Base-by-base conservation (phyloP, 176 grass and related monocot species). In the Oryza meyeriana region DNA sequence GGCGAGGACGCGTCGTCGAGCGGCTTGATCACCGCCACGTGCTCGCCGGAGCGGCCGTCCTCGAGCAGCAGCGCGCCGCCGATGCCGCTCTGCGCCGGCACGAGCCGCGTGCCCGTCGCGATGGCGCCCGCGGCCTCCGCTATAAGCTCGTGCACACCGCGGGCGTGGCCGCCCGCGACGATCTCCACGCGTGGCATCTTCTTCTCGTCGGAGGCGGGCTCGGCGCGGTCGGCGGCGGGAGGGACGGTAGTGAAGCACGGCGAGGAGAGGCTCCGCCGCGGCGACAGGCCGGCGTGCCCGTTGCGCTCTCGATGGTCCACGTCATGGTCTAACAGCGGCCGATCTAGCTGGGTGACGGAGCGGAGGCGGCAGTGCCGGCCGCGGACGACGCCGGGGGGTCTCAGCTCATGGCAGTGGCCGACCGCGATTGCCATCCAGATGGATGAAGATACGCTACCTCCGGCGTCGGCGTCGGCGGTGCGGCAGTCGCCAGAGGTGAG, bases 1-100 rank as follows among this genome's bases (percentile, higher is more conserved):
- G 64, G 7, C 28, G 36, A 34, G 27, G 35, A 20, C 20, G 38
- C n/a, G 42, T 85, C 85, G 32, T 94, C 86, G 68, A 89, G 76
- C 6, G 85, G 88, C 86, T 98, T 98, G 81, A 98, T 81, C 41
- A 98, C 87, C 10, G 90, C 95, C 26, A 98, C 85, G 85, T 83
- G 78, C 76, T 93, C 84, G 38, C 89, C 87, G 12, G 64, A 80
- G 39, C 81, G 82, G n/a, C 84, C 66, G 59, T 92, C 87, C 68
- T 82, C 63, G 18, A 97, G 92, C 20, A 89, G 80, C 38, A 94
- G 79, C 32, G 92, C 87, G 4, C 86, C 80, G 26, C 87, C 91
- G 71, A 90, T 64, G 33, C 90, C 89, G 45, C 67, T n/a, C 87
- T 75, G 64, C n/a, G 83, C 87, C 3, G 82, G 79, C 22, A 94